Evolutionary conservation across 2,329 filamentous ascomycete genomes (phyloP), one percentile per base, ranked within the genome.

Genomic region (Ophiostoma himal-ulmi): DNA sequence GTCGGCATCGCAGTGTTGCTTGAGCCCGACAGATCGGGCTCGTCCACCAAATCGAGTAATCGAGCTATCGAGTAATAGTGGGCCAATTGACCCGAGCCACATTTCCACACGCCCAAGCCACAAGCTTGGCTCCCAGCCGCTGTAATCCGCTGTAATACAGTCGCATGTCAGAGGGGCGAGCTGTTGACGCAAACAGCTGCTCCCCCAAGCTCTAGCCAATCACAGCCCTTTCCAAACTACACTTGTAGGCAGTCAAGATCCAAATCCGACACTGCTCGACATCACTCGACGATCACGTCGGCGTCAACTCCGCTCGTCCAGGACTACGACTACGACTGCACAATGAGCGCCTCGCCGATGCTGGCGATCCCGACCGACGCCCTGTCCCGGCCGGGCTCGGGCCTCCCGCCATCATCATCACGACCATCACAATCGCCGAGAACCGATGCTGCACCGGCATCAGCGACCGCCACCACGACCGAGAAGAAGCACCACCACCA

Each of bases 321-420:
- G 3, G 8, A 64, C 30, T 14, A 6, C 60, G 30, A 26, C 10
- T 37, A 36, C 36, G 52, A 57, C 20, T 37, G 11, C 65, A 75
- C 60, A 72, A 84, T 84, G 83, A 79, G 82, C 71, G 77, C 80
- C 74, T 85, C 83, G 17, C 83, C 83, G 17, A 79, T 84, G 71
- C 79, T 83, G 71, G 79, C 79, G 3, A 77, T 79, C 65, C 78
- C 80, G 22, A 76, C 76, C 69, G 80, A 81, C 72, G 75, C 77
- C 36, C 76, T 78, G 60, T 48, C 65, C 6, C 65, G 62, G 20
- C 17, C 57, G 39, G 26, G 67, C 7, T 70, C 72, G 52, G 69
- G 68, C 39, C n/a, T 67, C 41, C 36, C 68, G 14, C 57, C 68
- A 36, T 69, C 72, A 3, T 70, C 52, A 30, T 26, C 52, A 13